These are phyloP conservation scores for Pseudocercospora eumusae DNA, from an alignment of 2,329 filamentous ascomycete genomes.

Conservation along the genomic window DNA sequence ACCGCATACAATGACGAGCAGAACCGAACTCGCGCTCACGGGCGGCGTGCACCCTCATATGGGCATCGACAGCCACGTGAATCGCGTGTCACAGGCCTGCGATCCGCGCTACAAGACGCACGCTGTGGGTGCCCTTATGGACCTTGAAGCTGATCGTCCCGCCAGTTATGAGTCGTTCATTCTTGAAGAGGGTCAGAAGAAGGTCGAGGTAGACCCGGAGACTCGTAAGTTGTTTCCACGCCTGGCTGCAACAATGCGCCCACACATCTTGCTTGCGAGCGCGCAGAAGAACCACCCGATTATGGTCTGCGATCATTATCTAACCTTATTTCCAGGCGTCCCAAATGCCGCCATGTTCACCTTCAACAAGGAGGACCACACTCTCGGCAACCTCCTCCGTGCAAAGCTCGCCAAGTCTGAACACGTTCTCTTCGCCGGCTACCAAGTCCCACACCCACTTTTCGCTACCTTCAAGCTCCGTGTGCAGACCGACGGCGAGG, in stretches of 20 bases:
- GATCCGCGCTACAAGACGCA: conserved; percentile 28
- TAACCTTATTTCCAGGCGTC: conserved; percentile 61
- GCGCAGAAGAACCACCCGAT: not conserved
- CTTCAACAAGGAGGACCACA: conserved; percentile 85
- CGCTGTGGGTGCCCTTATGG: conserved; percentile 27
- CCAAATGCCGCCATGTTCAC: conserved; percentile 94
- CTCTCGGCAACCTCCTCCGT: conserved; percentile 80
- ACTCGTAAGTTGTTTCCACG: conserved; percentile 66
- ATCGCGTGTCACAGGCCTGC: conserved; percentile 16
- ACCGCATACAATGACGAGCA: conserved; percentile 19
- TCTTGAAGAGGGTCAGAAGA: conserved; percentile 84
- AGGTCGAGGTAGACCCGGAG: conserved; percentile 84
- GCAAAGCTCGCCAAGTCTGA: conserved; percentile 81
- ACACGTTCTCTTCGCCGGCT: conserved; percentile 86
- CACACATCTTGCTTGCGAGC: not conserved
- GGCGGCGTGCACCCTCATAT: conserved; percentile 16
- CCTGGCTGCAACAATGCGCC: not conserved
- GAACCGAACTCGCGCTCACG: conserved; percentile 16
- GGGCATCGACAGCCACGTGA: conserved; percentile 19
- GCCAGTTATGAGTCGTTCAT: conserved; percentile 90
- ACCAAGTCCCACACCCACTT: conserved; percentile 64
- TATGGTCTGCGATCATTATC: not conserved
- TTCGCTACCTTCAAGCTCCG: conserved; percentile 63
- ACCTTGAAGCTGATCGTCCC: conserved; percentile 35
- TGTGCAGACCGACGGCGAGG: conserved; percentile 84